A percentile compares a stretch with the other conserved stretches of the same genome.
These are phyloP conservation scores for Ustilago trichophora DNA, from an alignment of 1,284 basidiomycete species.

Conservation along the genomic window DNA sequence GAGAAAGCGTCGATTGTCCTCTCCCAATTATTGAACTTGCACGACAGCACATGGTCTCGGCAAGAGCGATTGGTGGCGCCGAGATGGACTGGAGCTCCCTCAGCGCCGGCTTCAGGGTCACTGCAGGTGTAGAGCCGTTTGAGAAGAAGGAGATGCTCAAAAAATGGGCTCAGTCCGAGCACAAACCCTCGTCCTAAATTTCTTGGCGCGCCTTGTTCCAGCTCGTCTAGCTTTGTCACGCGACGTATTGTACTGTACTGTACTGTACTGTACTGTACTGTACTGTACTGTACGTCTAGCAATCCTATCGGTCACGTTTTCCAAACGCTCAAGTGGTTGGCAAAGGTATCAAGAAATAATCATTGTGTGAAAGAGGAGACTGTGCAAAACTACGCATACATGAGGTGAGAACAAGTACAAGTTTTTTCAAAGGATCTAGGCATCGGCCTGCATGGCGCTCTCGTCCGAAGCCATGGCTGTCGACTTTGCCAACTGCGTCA, in stretches of 20 bases:
- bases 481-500: slow-evolving; percentile 5
- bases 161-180: slow-evolving; percentile 34
- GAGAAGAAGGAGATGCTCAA: slow-evolving; percentile 59
- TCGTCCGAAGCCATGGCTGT: background rate
- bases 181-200: background rate
- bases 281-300: no score
- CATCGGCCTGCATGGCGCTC: slow-evolving; percentile 4
- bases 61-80: slow-evolving; percentile 73
- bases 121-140: slow-evolving; percentile 76
- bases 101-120: slow-evolving; percentile 75
- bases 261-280: no score
- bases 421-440: no score
- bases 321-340: no score
- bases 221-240: no score
- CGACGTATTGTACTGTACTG: no score
- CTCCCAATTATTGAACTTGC: slow-evolving; percentile 72
- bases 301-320: background rate
- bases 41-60: slow-evolving; percentile 42
- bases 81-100: slow-evolving; percentile 78
- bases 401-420: no score
- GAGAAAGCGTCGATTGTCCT: slow-evolving; percentile 75
- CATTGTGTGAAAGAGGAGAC: no score
- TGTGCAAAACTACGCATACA: slow-evolving; percentile 13
- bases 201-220: no score
- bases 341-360: no score